Conservation (phyloP, 2,329 filamentous ascomycete genomes). For the Chrysoporthe austroafricana region DNA sequence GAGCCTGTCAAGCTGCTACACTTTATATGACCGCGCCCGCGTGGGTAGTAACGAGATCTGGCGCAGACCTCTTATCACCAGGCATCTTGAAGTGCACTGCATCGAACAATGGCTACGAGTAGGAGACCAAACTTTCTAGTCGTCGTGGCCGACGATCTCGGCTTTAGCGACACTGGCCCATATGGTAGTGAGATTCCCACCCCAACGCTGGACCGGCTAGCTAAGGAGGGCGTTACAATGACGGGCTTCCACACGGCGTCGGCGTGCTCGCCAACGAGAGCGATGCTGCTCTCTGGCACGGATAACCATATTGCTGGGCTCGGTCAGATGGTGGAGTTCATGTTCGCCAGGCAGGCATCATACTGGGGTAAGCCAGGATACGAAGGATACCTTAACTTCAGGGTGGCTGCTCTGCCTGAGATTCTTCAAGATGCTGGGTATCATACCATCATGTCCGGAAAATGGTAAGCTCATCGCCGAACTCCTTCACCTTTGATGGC, state of each 20-base stretch:
- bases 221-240: conserved; percentile 53
- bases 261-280: conserved; percentile 60
- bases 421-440: conserved; percentile 38
- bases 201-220: conserved; percentile 57
- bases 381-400: conserved; percentile 39
- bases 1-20: neutral
- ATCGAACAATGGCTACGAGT: neutral
- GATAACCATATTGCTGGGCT: conserved; percentile 59
- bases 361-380: conserved; percentile 34
- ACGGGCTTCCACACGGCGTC: conserved; percentile 63
- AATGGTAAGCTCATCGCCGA: conserved; percentile 24
- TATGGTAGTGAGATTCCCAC: conserved; percentile 62
- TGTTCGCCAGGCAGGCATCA: conserved; percentile 36
- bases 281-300: conserved; percentile 64
- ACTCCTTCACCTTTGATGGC: neutral
- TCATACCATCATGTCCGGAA: conserved; percentile 37
- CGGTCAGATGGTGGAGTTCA: conserved; percentile 55
- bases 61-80: neutral
- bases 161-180: conserved; percentile 34
- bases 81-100: too few relatives aligned
- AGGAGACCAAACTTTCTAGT: conserved; percentile 36
- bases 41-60: neutral
- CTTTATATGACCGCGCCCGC: neutral
- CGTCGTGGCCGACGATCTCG: conserved; percentile 37
- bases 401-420: conserved; percentile 36